Evolutionary conservation across 83 land plant genomes (phyloP).

Genomic region (Picea abies): DNA sequence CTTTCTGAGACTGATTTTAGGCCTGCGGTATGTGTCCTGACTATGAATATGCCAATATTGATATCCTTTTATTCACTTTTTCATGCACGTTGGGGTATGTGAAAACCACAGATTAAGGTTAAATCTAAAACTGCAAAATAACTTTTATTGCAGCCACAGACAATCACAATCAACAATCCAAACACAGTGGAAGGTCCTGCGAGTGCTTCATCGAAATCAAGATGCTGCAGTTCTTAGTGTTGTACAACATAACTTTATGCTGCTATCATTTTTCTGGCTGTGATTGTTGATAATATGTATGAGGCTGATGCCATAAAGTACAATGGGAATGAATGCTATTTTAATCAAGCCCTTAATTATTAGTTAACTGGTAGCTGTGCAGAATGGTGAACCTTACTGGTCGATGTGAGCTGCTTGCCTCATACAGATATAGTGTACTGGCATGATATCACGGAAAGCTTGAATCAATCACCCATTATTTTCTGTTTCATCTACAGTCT

Average conservation of each 20-base stretch:
- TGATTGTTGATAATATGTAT: neutral
- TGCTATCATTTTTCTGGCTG: neutral
- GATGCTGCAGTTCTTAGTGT: conserved; percentile 63
- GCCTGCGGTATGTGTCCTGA: conserved; percentile 43
- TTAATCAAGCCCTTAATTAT: conserved; percentile 4
- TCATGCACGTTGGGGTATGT: neutral
- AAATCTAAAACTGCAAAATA: neutral
- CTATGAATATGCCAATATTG: neutral
- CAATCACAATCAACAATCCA: conserved; percentile 56
- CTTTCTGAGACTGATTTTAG: conserved; percentile 60
- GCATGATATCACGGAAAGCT: neutral
- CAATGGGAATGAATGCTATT: neutral
- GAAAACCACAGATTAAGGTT: neutral
- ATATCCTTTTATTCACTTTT: neutral
- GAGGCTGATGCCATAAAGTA: neutral
- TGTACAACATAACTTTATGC: conserved; percentile 5
- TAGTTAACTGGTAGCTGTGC: neutral
- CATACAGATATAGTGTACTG: conserved; percentile 4
- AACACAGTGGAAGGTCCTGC: conserved; percentile 31
- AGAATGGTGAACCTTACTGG: neutral
- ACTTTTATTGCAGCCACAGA: conserved; percentile 35
- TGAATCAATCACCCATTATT: neutral
- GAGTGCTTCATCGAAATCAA: conserved; percentile 41
- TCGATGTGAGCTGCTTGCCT: neutral
- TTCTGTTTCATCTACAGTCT: neutral